phyloP scores from a whole-genome alignment of 495 filamentous ascomycete species.

The Aspergillus olivimuriae region DNA sequence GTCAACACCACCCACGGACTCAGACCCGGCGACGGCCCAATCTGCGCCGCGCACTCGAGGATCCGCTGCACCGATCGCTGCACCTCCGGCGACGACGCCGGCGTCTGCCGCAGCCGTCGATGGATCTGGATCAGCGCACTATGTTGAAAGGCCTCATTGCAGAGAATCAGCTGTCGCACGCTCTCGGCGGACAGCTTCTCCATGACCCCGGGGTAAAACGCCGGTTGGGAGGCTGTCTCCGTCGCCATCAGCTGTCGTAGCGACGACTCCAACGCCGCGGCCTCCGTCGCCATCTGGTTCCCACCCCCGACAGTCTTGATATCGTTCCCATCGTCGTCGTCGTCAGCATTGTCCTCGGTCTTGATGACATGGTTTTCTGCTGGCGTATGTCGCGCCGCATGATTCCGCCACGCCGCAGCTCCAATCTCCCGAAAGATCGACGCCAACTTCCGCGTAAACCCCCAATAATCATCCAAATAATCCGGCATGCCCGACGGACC shows the following conservation, averaged over 20 bases:
- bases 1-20: conserved; percentile 45
- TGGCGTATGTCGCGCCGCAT: conserved; percentile 18
- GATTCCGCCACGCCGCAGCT: conserved; percentile 34
- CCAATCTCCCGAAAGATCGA: conserved; percentile 40
- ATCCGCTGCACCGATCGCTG: conserved; percentile 38
- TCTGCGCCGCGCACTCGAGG: conserved; percentile 36
- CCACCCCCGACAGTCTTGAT: conserved; percentile 17
- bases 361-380: no score
- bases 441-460: conserved; percentile 36
- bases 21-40: conserved; percentile 35
- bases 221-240: conserved; percentile 22
- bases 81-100: conserved; percentile 27
- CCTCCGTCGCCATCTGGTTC: no score
- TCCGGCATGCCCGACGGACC: conserved; percentile 23
- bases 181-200: conserved; percentile 29
- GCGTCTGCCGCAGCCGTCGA: conserved; percentile 31
- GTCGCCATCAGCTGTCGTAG: conserved; percentile 33
- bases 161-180: conserved; percentile 34
- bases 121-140: conserved; percentile 42
- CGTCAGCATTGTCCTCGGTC: no score
- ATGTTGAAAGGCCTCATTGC: conserved; percentile 43
- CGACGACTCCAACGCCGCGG: conserved; percentile 28
- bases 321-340: conserved; percentile 18
- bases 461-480: conserved; percentile 45
- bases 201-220: conserved; percentile 36